Evolutionary conservation across 768 basidiomycete species (phyloP), one percentile per base, ranked within the genome.

Genomic region (Hygrocybe coccinea): DNA sequence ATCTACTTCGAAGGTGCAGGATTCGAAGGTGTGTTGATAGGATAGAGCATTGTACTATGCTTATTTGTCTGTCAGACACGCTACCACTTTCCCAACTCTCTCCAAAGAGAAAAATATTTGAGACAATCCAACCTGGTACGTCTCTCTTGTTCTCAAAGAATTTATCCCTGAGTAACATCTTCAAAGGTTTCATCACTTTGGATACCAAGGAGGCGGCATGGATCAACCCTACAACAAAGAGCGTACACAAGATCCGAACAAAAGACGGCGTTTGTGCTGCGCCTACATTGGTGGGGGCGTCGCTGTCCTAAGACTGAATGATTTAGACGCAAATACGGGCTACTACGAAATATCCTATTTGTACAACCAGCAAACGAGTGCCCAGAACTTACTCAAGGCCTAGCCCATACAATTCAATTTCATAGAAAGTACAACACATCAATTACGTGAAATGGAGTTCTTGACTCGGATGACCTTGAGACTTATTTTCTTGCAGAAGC

Each of bases 61-160:
- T 54, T 35, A 39, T 39, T 59, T 24, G 41, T 29, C 50, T 38
- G 25, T 19, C 50, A 87, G 87, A 75, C 62, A 78, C 78, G 1
- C 79, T 76, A 17, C 89, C 94, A 0, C 74, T 95, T 21, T 65
- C 87, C 6, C 92, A 95, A 64, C 77, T 99, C 55, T 97, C 97
- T 71, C 97, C 97, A 11, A 99, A 98, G 76, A 98, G 97, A 78
- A 99, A 98, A 75, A 90, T 98, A 33, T 99, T 97, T 64, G 97
- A 99, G 74, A 87, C 94, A 0, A 83, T 99, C 49, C 97, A 97
- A 67, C 93, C 94, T 50, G 88, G 91, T 86, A 62, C 44, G 65
- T 53, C 2, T 46, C 45, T 9, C 5, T 14, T 38, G 14, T n/a
- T 44, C 12, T 29, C 22, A 9, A 6, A 25, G n/a, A 39, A 1